Conservation (phyloP, 495 filamentous ascomycete genomes). For the Tuber aestivum region DNA sequence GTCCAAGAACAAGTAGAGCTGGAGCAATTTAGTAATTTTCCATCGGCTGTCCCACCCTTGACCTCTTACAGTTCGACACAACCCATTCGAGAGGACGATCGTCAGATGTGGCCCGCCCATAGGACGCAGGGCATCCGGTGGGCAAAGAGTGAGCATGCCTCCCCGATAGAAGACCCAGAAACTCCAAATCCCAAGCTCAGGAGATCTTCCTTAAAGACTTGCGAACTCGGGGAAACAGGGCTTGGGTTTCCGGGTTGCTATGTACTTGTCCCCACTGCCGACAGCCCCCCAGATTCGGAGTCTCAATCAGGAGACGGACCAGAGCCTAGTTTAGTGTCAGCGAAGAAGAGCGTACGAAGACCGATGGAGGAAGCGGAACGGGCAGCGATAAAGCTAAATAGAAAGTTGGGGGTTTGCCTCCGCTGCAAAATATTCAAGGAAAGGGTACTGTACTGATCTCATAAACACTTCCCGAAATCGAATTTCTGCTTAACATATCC, state of each 20-base stretch:
- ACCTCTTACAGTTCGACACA: constrained; percentile 7
- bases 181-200: constrained; percentile 10
- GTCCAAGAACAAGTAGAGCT: constrained; percentile 16
- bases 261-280: constrained; percentile 36
- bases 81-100: constrained; percentile 20
- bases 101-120: constrained; percentile 16
- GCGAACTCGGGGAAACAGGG: constrained; percentile 31
- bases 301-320: constrained; percentile 20
- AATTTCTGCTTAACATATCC: constrained; percentile 15
- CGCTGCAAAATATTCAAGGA: constrained; percentile 43
- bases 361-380: constrained; percentile 40
- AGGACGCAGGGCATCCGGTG: constrained; percentile 17
- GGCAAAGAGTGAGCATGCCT: constrained; percentile 26
- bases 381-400: constrained; percentile 39
- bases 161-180: constrained; percentile 25
- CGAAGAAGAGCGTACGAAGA: constrained; percentile 34
- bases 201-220: constrained; percentile 34
- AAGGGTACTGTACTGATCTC: constrained; percentile 26
- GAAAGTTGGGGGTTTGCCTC: constrained; percentile 39
- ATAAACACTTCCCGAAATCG: not conserved
- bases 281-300: constrained; percentile 14
- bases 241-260: constrained; percentile 38
- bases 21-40: constrained; percentile 18
- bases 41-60: constrained; percentile 8
- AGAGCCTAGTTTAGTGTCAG: constrained; percentile 28